Conservation (phyloP, 371 early-diverging fungal species). For the Syncephalastrum monosporum region DNA sequence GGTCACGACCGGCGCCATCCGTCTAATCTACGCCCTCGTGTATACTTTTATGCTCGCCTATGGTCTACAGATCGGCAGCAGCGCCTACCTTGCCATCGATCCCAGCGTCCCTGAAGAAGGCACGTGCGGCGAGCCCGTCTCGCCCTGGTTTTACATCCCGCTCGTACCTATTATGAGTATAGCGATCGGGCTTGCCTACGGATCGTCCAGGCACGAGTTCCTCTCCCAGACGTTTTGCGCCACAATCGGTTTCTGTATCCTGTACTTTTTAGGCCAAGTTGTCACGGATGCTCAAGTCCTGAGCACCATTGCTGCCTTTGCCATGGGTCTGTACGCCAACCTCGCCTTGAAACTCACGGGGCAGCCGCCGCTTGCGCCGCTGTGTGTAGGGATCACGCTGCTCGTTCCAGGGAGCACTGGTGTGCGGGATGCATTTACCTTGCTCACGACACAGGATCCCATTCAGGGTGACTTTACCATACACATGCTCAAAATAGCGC, state of each 20-base stretch:
- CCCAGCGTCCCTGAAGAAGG: constrained; percentile 26
- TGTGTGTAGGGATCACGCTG: constrained; percentile 39
- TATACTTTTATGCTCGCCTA: constrained; percentile 77
- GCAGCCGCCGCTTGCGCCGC: constrained; percentile 32
- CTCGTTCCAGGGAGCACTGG: constrained; percentile 46
- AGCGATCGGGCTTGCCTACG: constrained; percentile 30
- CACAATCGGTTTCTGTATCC: constrained; percentile 25
- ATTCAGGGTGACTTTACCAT: constrained; percentile 25
- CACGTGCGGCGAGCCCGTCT: constrained; percentile 20
- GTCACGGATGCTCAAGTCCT: constrained; percentile 35
- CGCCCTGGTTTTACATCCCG: constrained; percentile 33
- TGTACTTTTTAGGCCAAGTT: constrained; percentile 31
- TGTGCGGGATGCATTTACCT: constrained; percentile 37
- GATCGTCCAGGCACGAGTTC: constrained; percentile 31
- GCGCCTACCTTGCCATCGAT: constrained; percentile 31
- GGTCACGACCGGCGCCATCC: constrained; percentile 76
- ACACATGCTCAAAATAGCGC: constrained; percentile 35
- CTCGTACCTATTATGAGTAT: constrained; percentile 34
- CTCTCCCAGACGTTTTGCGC: constrained; percentile 29
- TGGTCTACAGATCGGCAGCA: constrained; percentile 70
- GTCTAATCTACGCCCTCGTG: constrained; percentile 73
- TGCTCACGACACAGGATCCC: constrained; percentile 28
- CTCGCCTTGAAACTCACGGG: constrained; percentile 35
- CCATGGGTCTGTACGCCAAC: constrained; percentile 36
- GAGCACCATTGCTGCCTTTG: constrained; percentile 35